Evolutionary conservation across 2,329 filamentous ascomycete genomes (phyloP).

Genomic region (Mycosphaerella arachidis): DNA sequence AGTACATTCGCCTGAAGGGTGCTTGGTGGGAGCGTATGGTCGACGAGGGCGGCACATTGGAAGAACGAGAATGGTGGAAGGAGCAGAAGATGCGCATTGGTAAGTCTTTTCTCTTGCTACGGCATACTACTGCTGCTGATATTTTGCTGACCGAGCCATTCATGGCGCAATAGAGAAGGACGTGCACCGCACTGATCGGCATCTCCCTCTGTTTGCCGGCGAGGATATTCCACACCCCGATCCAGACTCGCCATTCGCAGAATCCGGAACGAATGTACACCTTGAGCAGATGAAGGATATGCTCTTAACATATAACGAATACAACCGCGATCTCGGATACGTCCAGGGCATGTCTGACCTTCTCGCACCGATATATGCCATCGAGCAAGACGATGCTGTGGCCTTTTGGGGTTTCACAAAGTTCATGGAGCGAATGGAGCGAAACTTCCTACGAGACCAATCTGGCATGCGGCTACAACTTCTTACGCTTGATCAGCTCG

Average conservation of each 20-base stretch:
- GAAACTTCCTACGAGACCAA: conserved; percentile 93
- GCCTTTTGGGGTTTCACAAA: conserved; percentile 95
- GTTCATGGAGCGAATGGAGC: conserved; percentile 98
- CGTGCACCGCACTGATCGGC: conserved; percentile 93
- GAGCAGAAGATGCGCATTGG: conserved; percentile 91
- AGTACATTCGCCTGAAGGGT: conserved; percentile 89
- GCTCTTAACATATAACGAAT: conserved; percentile 97
- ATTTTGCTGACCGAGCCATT: conserved; percentile 44
- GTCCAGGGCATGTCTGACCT: conserved; percentile 99
- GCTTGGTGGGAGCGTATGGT: conserved; percentile 94
- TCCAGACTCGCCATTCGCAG: conserved; percentile 89
- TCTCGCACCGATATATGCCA: conserved; percentile 89
- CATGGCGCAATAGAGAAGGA: conserved; percentile 74
- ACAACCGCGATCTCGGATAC: conserved; percentile 91
- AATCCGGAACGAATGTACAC: conserved; percentile 91
- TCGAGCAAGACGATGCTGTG: conserved; percentile 93
- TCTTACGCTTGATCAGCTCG: conserved; percentile 84
- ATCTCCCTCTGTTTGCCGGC: conserved; percentile 89
- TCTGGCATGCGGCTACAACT: conserved; percentile 94
- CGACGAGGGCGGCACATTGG: conserved; percentile 71
- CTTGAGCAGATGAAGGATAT: conserved; percentile 99
- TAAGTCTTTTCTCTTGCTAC: conserved; percentile 46
- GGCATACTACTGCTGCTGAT: conserved; percentile 22
- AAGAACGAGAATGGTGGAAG: conserved; percentile 92
- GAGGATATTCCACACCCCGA: conserved; percentile 97